phyloP scores from a whole-genome alignment of 805 yeast genomes.

The Teunomyces tritomae region DNA sequence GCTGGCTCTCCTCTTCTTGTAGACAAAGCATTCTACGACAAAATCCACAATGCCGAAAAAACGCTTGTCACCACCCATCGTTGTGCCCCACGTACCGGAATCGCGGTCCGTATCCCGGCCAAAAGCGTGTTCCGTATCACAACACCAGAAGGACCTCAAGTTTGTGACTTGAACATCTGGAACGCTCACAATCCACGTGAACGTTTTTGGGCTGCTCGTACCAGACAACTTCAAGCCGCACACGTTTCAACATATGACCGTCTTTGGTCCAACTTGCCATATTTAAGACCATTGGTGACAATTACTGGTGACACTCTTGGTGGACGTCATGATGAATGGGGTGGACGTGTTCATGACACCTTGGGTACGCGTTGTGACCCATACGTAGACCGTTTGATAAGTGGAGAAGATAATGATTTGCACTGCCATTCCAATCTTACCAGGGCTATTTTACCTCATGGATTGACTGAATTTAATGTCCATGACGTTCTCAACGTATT shows the following conservation, averaged over 20 bases:
- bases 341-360: slow-evolving; percentile 63
- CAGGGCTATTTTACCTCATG: slow-evolving; percentile 57
- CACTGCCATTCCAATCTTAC: slow-evolving; percentile 67
- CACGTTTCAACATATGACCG: slow-evolving; percentile 62
- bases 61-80: slow-evolving; percentile 40
- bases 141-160: slow-evolving; percentile 70
- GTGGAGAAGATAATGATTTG: slow-evolving; percentile 63
- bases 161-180: slow-evolving; percentile 69
- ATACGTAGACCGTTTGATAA: slow-evolving; percentile 59
- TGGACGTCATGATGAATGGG: slow-evolving; percentile 61
- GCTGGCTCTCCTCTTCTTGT: slow-evolving; percentile 53
- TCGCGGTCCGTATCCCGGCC: slow-evolving; percentile 62
- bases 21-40: slow-evolving; percentile 45
- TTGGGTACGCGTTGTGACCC: slow-evolving; percentile 72
- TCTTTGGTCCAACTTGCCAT: slow-evolving; percentile 67
- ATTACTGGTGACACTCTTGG: slow-evolving; percentile 58
- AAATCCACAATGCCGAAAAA: slow-evolving; percentile 44
- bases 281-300: slow-evolving; percentile 60
- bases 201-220: slow-evolving; percentile 67
- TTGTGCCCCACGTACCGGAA: slow-evolving; percentile 56
- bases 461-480: slow-evolving; percentile 63
- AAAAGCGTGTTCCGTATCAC: slow-evolving; percentile 57
- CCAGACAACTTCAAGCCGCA: slow-evolving; percentile 62
- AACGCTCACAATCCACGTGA: slow-evolving; percentile 59
- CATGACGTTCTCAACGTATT: slow-evolving; percentile 70